These are phyloP conservation scores for Colletotrichum ledebouriae DNA, from an alignment of 2,329 filamentous ascomycete species.

Conservation along the genomic window DNA sequence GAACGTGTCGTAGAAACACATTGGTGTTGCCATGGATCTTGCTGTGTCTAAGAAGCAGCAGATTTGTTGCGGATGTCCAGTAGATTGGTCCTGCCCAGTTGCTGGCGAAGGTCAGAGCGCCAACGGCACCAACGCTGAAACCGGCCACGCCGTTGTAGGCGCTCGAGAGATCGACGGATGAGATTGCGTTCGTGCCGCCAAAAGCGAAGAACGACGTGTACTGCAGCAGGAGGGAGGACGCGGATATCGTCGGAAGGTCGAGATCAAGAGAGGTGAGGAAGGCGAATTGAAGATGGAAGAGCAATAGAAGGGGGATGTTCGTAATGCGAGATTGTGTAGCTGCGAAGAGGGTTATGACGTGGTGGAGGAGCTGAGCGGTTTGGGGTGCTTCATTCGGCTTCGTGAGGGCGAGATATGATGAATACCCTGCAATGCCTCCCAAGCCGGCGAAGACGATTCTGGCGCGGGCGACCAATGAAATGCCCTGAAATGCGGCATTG, in stretches of 20 bases:
- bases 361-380: constrained; percentile 65
- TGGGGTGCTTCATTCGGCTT: constrained; percentile 10
- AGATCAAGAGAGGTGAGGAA: constrained; percentile 63
- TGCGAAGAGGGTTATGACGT: constrained; percentile 82
- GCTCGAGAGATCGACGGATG: constrained; percentile 92
- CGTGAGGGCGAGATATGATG: constrained; percentile 55
- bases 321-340: constrained; percentile 88
- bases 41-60: constrained; percentile 64
- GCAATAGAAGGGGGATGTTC: constrained; percentile 86
- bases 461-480: constrained; percentile 63
- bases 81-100: constrained; percentile 95
- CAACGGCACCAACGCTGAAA: constrained; percentile 87
- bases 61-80: constrained; percentile 79
- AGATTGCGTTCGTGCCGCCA: constrained; percentile 94
- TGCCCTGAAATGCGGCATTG: constrained; percentile 56
- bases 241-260: constrained; percentile 70
- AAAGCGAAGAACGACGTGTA: constrained; percentile 89
- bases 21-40: constrained; percentile 41
- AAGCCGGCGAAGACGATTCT: constrained; percentile 65
- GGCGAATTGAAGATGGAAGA: constrained; percentile 74
- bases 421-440: constrained; percentile 53
- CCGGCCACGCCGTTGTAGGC: constrained; percentile 91
- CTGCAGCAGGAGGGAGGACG: constrained; percentile 81
- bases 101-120: constrained; percentile 83
- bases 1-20: constrained; percentile 66